phyloP scores from a whole-genome alignment of 75 land plant species.

The Pinus albicaulis region DNA sequence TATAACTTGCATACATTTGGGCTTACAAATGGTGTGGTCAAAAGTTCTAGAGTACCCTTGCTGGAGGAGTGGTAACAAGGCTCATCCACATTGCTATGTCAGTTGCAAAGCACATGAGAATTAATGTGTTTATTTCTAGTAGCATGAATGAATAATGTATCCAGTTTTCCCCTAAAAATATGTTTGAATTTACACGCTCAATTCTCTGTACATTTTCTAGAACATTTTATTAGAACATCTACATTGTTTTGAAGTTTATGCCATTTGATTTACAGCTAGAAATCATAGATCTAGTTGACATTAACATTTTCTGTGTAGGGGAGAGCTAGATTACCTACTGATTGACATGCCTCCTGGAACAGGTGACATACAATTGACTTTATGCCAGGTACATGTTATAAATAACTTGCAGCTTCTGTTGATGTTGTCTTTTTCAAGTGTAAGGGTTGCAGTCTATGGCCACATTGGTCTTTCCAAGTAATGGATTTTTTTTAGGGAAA shows the following conservation, averaged over 20 bases:
- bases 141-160: too few relatives aligned
- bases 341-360: conserved; percentile 99
- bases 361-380: conserved; percentile 95
- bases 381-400: conserved; percentile 73
- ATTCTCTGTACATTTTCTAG: background rate
- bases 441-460: background rate
- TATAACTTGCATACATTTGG: too few relatives aligned
- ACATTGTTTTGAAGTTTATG: background rate
- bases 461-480: background rate
- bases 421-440: too few relatives aligned
- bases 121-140: conserved; percentile 1
- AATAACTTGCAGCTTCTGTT: background rate
- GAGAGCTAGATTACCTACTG: conserved; percentile 93
- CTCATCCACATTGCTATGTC: too few relatives aligned
- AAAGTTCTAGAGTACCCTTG: too few relatives aligned
- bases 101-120: conserved; percentile 3
- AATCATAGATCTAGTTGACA: background rate
- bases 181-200: background rate
- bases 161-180: too few relatives aligned
- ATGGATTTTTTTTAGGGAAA: background rate
- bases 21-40: too few relatives aligned
- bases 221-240: background rate
- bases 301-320: conserved; percentile 48
- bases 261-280: background rate
- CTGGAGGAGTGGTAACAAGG: too few relatives aligned